Percentiles rank a stretch among this genome's conserved stretches.
phyloP scores from a whole-genome alignment of 352 stramenopile species.

The Phytophthora pinifolia region DNA sequence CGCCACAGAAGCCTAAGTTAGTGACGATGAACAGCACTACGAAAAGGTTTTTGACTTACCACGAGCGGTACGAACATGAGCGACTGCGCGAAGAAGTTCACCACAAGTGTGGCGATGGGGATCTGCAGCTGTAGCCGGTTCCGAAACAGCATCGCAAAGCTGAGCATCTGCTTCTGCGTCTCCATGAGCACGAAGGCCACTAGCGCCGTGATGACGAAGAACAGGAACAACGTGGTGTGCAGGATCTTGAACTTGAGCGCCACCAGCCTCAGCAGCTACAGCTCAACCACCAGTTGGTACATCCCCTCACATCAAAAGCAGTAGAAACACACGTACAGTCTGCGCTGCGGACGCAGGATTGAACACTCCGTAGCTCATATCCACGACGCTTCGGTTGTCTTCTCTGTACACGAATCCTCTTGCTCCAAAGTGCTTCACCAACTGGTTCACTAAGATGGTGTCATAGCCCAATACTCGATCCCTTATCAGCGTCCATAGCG shows the following conservation, averaged over 20 bases:
- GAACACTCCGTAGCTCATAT: constrained; percentile 77
- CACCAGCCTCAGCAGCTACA: constrained; percentile 35
- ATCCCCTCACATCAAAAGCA: not conserved
- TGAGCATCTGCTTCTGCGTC: constrained; percentile 92
- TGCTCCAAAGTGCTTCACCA: constrained; percentile 60
- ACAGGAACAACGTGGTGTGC: constrained; percentile 91
- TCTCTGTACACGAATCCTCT: constrained; percentile 75
- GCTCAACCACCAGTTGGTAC: constrained; percentile 6
- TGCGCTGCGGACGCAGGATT: constrained; percentile 23
- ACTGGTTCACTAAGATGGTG: constrained; percentile 93
- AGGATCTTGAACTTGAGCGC: constrained; percentile 90
- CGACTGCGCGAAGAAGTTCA: constrained; percentile 90
- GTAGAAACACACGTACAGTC: constrained; percentile 29
- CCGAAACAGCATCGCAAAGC: constrained; percentile 92
- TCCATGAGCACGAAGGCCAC: constrained; percentile 93
- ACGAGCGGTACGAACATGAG: constrained; percentile 94
- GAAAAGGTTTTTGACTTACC: constrained; percentile 30
- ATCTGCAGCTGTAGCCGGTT: constrained; percentile 72
- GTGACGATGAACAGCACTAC: not conserved
- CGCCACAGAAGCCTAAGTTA: not conserved
- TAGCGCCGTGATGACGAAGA: constrained; percentile 93
- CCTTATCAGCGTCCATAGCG: constrained; percentile 47
- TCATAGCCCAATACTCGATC: constrained; percentile 79
- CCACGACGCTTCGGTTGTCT: constrained; percentile 50
- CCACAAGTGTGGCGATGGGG: constrained; percentile 73